Evolutionary conservation across 352 stramenopile species (phyloP), one percentile per base, ranked within the genome.

Genomic region (Phytophthora tubulina): DNA sequence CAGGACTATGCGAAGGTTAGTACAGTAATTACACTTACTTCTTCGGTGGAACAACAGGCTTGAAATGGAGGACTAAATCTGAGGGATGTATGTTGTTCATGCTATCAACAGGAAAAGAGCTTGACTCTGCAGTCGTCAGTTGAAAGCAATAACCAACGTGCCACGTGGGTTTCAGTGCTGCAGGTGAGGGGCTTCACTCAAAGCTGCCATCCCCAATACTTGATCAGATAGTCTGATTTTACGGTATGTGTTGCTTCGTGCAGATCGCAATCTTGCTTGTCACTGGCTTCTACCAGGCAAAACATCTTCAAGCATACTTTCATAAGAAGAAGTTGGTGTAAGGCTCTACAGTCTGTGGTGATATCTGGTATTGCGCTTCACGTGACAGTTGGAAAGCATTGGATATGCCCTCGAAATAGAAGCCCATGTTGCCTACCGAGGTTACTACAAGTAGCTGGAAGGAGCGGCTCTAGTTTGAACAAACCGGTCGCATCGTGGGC

Each of bases 301-400:
- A 91, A 52, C 80, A 97, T 58, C 75, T 97, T 21, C 81, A 93
- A 63, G 65, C 76, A 62, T 97, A 91, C 71, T 94, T 97, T 58
- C 79, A 92, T 61, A 90, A 90, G 67, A 97, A 96, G 59, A 97
- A 97, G 64, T 73, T 95, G 39, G 86, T 94, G 21, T 72, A 66
- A 46, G 9, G 14, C 21, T 2, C 21, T 27, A 27, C 21, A 1
- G 21, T 27, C 21, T 27, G 21, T 27, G 21, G 21, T 27, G 21
- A 27, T 27, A 27, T 27, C 21, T 27, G 21, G 21, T 27, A 27
- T 27, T 27, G 21, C 21, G 21, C 21, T 27, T 27, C 21, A 27
- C 21, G 21, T 27, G 21, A 27, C 21, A 27, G 21, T 27, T 27
- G 21, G 21, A 27, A 27, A 27, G 21, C 21, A 27, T 27, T 27